A percentile compares a stretch with the other conserved stretches of the same genome.
Evolutionary conservation across 202 grass and related monocot genomes (phyloP).

Genomic region (Elaeis oleifera): DNA sequence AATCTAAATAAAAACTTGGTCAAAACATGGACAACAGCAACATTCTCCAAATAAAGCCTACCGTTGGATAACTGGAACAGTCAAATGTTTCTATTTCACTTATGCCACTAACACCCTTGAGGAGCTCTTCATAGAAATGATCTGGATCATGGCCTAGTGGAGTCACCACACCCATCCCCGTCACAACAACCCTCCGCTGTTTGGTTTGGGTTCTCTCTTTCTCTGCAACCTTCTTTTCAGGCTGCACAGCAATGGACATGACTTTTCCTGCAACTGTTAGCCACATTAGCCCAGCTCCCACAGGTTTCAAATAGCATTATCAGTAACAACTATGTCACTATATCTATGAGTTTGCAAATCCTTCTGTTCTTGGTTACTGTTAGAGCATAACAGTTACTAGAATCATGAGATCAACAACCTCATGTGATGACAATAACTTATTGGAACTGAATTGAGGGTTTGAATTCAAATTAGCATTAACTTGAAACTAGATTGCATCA

Average conservation of each 20-base stretch:
- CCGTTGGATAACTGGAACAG: conserved; percentile 92
- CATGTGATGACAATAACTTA: no score
- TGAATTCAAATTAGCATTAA: no score
- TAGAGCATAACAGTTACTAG: no score
- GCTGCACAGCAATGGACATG: not conserved
- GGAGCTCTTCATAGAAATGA: conserved; percentile 85
- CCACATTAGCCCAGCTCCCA: not conserved
- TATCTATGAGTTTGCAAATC: no score
- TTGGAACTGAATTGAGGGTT: no score
- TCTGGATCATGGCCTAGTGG: conserved; percentile 95
- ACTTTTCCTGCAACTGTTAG: not conserved
- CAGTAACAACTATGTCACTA: no score
- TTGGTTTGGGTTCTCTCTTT: not conserved
- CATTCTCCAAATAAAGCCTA: conserved; percentile 26
- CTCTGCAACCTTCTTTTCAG: not conserved
- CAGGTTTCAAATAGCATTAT: no score
- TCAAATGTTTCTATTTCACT: conserved; percentile 90
- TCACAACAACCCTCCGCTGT: conserved; percentile 8
- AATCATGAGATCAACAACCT: no score
- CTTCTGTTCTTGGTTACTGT: no score
- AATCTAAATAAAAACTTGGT: conserved; percentile 7
- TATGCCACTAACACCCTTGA: conserved; percentile 75
- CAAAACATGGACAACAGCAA: not conserved
- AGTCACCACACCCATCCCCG: conserved; percentile 91
- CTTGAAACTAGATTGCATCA: no score